Evolutionary conservation across 2,329 filamentous ascomycete genomes (phyloP).

Genomic region (Madurella fahalii): DNA sequence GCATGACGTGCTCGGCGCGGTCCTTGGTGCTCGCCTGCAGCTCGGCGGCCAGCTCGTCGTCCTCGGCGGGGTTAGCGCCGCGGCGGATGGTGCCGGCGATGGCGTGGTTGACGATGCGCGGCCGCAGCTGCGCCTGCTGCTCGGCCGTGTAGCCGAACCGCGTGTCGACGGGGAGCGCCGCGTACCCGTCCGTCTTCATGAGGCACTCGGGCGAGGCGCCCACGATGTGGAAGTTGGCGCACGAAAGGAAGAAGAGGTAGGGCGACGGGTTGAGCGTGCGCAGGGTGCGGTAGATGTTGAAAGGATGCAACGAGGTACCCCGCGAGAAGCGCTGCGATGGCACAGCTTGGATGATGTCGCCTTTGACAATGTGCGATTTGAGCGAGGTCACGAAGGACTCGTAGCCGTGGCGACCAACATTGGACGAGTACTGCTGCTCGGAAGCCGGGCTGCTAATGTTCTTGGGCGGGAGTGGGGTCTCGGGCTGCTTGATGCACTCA

Average conservation of each 20-base stretch:
- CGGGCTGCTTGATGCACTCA: conserved; percentile 65
- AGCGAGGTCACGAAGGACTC: conserved; percentile 80
- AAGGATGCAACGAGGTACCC: conserved; percentile 86
- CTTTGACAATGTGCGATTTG: conserved; percentile 85
- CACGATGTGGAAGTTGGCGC: conserved; percentile 87
- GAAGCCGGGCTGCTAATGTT: conserved; percentile 66
- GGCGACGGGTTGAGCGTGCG: conserved; percentile 97
- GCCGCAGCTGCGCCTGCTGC: conserved; percentile 19
- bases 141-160: conserved; percentile 22
- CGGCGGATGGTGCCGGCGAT: conserved; percentile 95
- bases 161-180: conserved; percentile 22
- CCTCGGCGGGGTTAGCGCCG: conserved; percentile 75
- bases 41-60: conserved; percentile 72
- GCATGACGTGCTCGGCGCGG: conserved; percentile 92
- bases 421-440: conserved; percentile 70
- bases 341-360: conserved; percentile 97
- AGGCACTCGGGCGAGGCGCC: conserved; percentile 93
- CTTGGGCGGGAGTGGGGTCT: conserved; percentile 75
- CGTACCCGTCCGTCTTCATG: conserved; percentile 79
- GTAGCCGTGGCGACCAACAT: conserved; percentile 85
- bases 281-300: conserved; percentile 95
- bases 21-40: conserved; percentile 82
- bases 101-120: conserved; percentile 85
- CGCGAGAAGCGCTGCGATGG: conserved; percentile 90
- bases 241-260: conserved; percentile 95